phyloP scores from a whole-genome alignment of 176 grass and related monocot genomes.

The Oryza meyeriana region DNA sequence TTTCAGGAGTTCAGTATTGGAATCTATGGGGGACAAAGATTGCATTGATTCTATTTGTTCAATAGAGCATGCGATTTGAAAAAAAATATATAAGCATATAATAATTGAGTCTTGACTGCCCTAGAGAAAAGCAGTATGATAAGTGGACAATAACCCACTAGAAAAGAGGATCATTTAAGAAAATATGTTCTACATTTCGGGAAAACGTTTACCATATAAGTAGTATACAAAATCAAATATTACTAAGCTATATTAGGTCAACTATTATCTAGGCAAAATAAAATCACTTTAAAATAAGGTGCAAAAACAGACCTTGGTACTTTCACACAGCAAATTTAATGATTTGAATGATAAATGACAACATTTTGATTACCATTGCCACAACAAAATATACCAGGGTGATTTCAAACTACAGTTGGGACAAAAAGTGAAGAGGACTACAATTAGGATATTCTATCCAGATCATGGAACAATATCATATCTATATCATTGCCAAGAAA shows the following conservation, averaged over 20 bases:
- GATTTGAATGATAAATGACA: neutral
- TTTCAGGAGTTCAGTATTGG: slow-evolving; percentile 4
- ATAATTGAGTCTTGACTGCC: neutral
- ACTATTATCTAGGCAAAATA: slow-evolving; percentile 23
- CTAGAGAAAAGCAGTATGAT: neutral
- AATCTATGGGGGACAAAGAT: neutral
- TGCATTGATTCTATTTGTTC: neutral
- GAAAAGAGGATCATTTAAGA: slow-evolving; percentile 2
- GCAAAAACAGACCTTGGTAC: neutral
- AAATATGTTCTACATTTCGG: neutral
- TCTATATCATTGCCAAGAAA: slow-evolving; percentile 3
- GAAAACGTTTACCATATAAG: neutral
- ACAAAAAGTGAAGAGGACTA: slow-evolving; percentile 19
- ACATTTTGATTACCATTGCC: neutral
- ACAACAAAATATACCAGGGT: slow-evolving; percentile 1
- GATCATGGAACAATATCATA: slow-evolving; percentile 16
- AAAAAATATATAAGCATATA: neutral
- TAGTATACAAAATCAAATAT: neutral
- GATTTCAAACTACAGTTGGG: slow-evolving; percentile 17
- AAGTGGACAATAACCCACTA: neutral
- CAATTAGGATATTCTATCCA: neutral
- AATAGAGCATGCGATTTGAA: neutral
- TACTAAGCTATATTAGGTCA: neutral
- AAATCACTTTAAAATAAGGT: slow-evolving; percentile 6
- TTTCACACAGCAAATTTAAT: slow-evolving; percentile 21